Evolutionary conservation across 768 basidiomycete species (phyloP).

Genomic region (Pholiota microspora): DNA sequence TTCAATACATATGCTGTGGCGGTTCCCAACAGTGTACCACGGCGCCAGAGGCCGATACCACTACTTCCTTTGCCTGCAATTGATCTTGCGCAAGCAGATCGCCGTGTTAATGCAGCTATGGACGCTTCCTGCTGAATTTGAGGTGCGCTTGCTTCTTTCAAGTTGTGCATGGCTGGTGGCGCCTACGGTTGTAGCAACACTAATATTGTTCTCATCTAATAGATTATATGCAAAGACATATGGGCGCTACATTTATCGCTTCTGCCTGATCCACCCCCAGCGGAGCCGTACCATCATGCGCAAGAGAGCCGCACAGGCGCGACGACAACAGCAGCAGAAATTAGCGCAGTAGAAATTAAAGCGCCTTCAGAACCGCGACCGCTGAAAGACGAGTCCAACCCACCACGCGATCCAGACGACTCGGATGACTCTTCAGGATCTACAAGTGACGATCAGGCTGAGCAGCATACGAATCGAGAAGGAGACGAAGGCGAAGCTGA

Average conservation of each 20-base stretch:
- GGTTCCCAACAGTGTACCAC: slow-evolving; percentile 70
- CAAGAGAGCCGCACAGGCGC: slow-evolving; percentile 26
- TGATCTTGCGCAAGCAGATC: slow-evolving; percentile 78
- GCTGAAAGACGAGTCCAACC: not conserved
- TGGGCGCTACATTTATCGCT: slow-evolving; percentile 75
- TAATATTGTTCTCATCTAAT: not conserved
- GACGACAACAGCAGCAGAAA: slow-evolving; percentile 6
- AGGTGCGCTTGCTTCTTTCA: slow-evolving; percentile 42
- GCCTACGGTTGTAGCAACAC: not conserved
- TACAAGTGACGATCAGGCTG: not conserved
- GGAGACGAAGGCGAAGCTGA: slow-evolving; percentile 9
- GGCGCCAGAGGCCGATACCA: slow-evolving; percentile 75
- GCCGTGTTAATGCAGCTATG: slow-evolving; percentile 56
- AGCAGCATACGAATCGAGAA: slow-evolving; percentile 1
- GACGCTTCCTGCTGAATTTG: slow-evolving; percentile 77
- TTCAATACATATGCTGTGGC: not conserved
- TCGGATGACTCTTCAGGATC: slow-evolving; percentile 10
- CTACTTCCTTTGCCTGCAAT: slow-evolving; percentile 83
- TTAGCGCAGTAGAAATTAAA: slow-evolving; percentile 7
- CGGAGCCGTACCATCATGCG: slow-evolving; percentile 56
- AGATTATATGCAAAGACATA: slow-evolving; percentile 77
- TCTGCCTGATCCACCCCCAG: slow-evolving; percentile 54
- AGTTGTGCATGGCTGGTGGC: not conserved
- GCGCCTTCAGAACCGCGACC: not conserved
- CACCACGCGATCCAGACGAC: slow-evolving; percentile 4